These are phyloP conservation scores for Monosporascus ibericus DNA, from an alignment of 2,329 filamentous ascomycete genomes.

Conservation along the genomic window DNA sequence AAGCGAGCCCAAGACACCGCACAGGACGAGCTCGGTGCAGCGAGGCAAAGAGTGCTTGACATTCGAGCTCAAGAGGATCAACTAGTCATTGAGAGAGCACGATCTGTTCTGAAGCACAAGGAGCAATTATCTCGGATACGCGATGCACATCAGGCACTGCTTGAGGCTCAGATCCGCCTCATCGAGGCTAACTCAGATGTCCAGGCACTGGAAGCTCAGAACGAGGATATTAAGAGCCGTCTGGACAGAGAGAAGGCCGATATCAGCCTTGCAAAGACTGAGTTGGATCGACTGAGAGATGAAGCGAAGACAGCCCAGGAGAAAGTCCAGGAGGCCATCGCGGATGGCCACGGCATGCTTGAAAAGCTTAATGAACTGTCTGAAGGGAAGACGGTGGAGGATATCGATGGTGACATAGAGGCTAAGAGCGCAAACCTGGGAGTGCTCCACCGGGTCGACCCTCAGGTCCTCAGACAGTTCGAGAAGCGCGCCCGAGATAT, in stretches of 20 bases:
- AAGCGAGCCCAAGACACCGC: slow-evolving; percentile 27
- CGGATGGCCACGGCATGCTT: slow-evolving; percentile 31
- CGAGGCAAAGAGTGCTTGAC: slow-evolving; percentile 39
- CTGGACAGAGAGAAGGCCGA: slow-evolving; percentile 41
- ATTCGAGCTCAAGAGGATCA: slow-evolving; percentile 51
- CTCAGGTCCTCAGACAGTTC: slow-evolving; percentile 69
- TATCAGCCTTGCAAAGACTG: slow-evolving; percentile 32
- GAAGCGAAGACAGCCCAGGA: slow-evolving; percentile 28
- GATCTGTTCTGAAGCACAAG: slow-evolving; percentile 46
- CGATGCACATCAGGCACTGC: slow-evolving; percentile 53
- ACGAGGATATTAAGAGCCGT: slow-evolving; percentile 49
- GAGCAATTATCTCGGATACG: slow-evolving; percentile 58
- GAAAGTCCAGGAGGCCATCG: slow-evolving; percentile 35
- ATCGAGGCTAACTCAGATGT: slow-evolving; percentile 83
- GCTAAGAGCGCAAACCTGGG: slow-evolving; percentile 71
- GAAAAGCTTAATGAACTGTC: slow-evolving; percentile 38
- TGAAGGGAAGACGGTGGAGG: slow-evolving; percentile 48
- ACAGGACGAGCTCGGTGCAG: slow-evolving; percentile 24
- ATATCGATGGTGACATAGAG: slow-evolving; percentile 67
- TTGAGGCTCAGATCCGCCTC: slow-evolving; percentile 63
- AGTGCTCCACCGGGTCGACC: slow-evolving; percentile 72
- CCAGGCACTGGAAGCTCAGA: slow-evolving; percentile 60
- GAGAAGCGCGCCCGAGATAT: slow-evolving; percentile 69
- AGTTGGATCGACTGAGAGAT: slow-evolving; percentile 30
- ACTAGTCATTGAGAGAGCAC: slow-evolving; percentile 49